Percentiles rank a stretch among this genome's conserved stretches.
Conservation (phyloP, 1,139 yeast genomes). For the Kodamaea plutei region DNA sequence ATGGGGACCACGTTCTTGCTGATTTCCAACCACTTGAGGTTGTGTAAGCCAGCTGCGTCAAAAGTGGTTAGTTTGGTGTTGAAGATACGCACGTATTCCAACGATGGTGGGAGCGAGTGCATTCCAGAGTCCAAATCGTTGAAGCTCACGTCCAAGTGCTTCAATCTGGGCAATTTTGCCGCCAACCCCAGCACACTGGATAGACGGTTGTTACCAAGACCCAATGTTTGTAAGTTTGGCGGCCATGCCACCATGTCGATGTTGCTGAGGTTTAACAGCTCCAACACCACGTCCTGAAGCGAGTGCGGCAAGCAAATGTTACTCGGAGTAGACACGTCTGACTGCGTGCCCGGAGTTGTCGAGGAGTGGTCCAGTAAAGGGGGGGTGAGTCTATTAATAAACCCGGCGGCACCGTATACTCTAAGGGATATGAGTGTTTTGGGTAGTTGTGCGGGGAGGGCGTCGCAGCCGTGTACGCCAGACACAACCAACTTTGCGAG, state of each 20-base stretch:
- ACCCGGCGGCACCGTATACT: too few relatives aligned
- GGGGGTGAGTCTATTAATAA: too few relatives aligned
- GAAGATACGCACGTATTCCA: neutral
- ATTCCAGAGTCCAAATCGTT: neutral
- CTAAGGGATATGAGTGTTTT: too few relatives aligned
- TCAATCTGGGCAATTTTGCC: neutral
- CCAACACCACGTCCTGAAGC: neutral
- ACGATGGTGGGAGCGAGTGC: neutral
- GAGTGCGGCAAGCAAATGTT: too few relatives aligned
- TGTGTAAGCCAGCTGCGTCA: neutral
- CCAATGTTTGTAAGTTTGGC: neutral
- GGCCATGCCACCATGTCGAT: neutral
- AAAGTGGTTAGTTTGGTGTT: neutral
- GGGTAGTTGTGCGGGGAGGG: too few relatives aligned
- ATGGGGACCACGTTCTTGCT: neutral
- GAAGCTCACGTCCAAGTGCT: neutral
- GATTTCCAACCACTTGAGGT: neutral
- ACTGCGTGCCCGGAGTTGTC: too few relatives aligned
- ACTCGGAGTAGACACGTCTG: too few relatives aligned
- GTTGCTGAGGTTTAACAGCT: neutral
- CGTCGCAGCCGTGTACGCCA: too few relatives aligned
- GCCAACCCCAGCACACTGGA: neutral
- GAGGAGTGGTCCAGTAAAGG: too few relatives aligned
- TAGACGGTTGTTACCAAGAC: neutral
- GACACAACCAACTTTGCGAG: too few relatives aligned